Evolutionary conservation across 495 filamentous ascomycete species (phyloP).

Genomic region (Lentithecium fluviatile): DNA sequence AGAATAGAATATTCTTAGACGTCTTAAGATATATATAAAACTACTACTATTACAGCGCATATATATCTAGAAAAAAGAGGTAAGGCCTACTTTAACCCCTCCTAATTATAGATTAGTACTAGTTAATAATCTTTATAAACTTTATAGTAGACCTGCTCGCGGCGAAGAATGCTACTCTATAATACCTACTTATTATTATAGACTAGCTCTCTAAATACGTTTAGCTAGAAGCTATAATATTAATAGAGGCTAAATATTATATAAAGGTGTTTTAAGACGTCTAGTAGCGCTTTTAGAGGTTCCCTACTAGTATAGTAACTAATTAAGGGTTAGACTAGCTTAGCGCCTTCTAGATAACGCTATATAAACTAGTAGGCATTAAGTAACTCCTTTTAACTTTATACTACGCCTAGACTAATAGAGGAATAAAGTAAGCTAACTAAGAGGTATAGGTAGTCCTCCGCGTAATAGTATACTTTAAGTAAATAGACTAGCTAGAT

Average conservation of each 20-base stretch:
- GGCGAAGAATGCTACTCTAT: not conserved
- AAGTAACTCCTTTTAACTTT: not conserved
- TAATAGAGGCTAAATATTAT: not conserved
- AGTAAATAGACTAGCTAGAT: slow-evolving; percentile 1
- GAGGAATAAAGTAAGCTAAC: not conserved
- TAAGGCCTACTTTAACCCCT: not conserved
- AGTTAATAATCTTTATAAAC: slow-evolving; percentile 1
- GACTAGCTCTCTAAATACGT: not conserved
- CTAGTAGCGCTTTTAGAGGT: not conserved
- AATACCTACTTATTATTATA: not conserved
- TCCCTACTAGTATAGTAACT: not conserved
- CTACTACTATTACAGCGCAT: slow-evolving; percentile 1
- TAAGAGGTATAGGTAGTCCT: slow-evolving; percentile 5
- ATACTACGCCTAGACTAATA: slow-evolving; percentile 2
- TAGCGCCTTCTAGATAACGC: not conserved
- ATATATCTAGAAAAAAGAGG: not conserved
- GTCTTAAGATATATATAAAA: slow-evolving; percentile 1
- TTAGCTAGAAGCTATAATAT: slow-evolving; percentile 2
- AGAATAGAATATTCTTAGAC: not conserved
- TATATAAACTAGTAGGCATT: not conserved
- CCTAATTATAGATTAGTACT: slow-evolving; percentile 1
- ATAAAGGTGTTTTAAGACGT: not conserved
- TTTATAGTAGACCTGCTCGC: slow-evolving; percentile 3
- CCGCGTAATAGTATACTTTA: not conserved
- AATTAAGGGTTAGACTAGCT: not conserved